Conservation (phyloP, 2,329 filamentous ascomycete species). For the Sclerotinia minor region DNA sequence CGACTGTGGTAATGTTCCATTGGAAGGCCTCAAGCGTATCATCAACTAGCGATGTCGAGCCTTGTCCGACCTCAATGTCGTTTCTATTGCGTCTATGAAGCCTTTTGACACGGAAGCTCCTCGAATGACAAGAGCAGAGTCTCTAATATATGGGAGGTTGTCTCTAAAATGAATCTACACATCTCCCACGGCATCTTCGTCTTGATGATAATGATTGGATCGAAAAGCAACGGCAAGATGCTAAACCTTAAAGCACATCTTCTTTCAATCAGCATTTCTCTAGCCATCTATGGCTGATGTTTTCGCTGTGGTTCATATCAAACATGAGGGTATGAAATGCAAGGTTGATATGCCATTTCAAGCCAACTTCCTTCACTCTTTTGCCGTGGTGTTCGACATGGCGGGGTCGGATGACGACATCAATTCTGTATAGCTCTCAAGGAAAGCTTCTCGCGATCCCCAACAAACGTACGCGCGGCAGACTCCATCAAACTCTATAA, state of each 20-base stretch:
- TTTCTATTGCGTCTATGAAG: background rate
- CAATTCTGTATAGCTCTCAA: background rate
- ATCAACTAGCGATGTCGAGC: background rate
- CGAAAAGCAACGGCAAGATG: background rate
- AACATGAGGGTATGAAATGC: too few relatives aligned
- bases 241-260: background rate
- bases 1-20: background rate
- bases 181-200: too few relatives aligned
- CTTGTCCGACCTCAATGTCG: background rate
- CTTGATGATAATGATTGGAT: too few relatives aligned
- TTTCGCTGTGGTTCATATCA: too few relatives aligned
- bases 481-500: background rate
- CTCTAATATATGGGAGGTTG: background rate
- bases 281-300: too few relatives aligned
- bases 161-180: background rate
- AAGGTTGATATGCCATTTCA: too few relatives aligned
- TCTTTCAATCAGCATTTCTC: too few relatives aligned
- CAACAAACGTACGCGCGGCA: background rate
- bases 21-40: background rate
- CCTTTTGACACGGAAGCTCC: background rate
- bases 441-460: background rate
- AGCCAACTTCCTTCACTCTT: too few relatives aligned
- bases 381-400: too few relatives aligned
- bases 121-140: background rate
- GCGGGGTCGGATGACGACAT: too few relatives aligned